Percentiles rank a stretch among this genome's conserved stretches.
phyloP scores from a whole-genome alignment of 495 filamentous ascomycete genomes.

The Aspergillus taichungensis region DNA sequence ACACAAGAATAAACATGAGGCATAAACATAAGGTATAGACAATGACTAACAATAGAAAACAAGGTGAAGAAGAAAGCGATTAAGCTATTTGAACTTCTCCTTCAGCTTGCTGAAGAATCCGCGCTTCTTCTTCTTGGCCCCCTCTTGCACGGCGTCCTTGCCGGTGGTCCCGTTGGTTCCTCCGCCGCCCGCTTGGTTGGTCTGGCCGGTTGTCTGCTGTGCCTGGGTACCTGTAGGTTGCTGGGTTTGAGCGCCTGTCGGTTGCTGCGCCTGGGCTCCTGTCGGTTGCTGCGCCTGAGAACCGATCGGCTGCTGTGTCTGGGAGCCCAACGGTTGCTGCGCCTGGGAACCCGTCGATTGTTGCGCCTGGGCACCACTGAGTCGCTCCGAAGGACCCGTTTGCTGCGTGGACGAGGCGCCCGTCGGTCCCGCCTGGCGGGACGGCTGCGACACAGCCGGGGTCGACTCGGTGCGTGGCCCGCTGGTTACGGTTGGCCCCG shows the following conservation, averaged over 20 bases:
- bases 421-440: background rate
- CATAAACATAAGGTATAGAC: constrained; percentile 6
- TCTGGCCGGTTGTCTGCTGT: background rate
- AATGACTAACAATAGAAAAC: constrained; percentile 4
- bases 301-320: too few species aligned
- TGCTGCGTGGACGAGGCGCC: too few species aligned
- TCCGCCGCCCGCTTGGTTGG: background rate
- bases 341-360: too few species aligned
- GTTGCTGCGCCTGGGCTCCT: too few species aligned
- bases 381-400: too few species aligned
- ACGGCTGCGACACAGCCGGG: constrained; percentile 1
- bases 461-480: constrained; percentile 16
- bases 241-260: too few species aligned
- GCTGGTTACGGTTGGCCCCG: constrained; percentile 28
- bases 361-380: too few species aligned
- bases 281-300: too few species aligned
- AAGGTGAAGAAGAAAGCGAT: constrained; percentile 17
- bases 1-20: background rate
- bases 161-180: background rate
- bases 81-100: constrained; percentile 36
- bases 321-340: too few species aligned
- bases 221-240: too few species aligned
- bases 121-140: constrained; percentile 42
- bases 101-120: constrained; percentile 43
- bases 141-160: constrained; percentile 7